Evolutionary conservation across 345 rosid genomes (phyloP), one percentile per base, ranked within the genome.

Genomic region (Pistacia vera): DNA sequence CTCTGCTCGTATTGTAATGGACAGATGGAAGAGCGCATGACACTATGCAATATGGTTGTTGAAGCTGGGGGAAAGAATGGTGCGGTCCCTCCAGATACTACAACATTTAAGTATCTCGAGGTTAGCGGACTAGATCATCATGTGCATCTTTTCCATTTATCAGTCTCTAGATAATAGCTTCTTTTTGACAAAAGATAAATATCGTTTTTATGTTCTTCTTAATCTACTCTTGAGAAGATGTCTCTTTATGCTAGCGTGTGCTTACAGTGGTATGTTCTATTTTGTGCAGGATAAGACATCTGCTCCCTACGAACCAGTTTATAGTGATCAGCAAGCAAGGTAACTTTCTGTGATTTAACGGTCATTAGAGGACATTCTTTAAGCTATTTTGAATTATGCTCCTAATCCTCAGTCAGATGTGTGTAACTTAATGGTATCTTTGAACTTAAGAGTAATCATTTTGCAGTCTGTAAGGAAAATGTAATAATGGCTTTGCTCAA

Each of bases 61-160:
- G 99, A 96, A 90, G 99, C 98, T 77, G 97, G 99, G 77, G 99
- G 97, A 48, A 96, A 93, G 88, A 93, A 96, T 74, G 99, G 99
- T 67, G 90, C 92, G 61, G 86, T 96, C 68, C 97, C 98, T 28
- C 94, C 98, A 74, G 99, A 96, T 83, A 82, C 85, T 81, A 96
- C 94, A 5, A 96, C 99, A 70, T 90, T 88, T 73, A 86, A 92
- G 84, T 96, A 96, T 77, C 92, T 96, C 69, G 93, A 93, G 97
- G 99, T 93, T 60, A 78, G 81, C 11, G 66, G 17, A 2, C 55
- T 20, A 35, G 54, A 11, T 44, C 8, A 46, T 55, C 13, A 18
- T 33, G 18, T 62, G 59, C 28, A 44, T 63, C 10, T 63, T 57
- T 59, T 61, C 8, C 46, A 41, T 41, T 20, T 20, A 38, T 30